Evolutionary conservation across 305 asterid genomes (phyloP).

Genomic region (Rubia peregrina): DNA sequence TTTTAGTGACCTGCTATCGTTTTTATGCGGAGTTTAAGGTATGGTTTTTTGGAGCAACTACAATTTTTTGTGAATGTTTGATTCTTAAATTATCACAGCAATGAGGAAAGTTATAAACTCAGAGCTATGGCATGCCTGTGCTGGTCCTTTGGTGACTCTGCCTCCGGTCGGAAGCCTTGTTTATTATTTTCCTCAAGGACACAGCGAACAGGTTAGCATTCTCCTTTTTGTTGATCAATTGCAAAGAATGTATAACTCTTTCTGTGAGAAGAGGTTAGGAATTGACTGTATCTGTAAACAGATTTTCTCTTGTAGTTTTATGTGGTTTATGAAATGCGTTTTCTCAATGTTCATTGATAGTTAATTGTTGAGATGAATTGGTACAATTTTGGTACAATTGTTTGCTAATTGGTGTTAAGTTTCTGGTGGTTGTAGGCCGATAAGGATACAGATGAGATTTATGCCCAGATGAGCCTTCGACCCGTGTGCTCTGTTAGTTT

Average conservation of each 20-base stretch:
- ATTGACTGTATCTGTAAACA: too few relatives aligned
- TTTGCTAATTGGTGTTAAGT: too few relatives aligned
- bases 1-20: not conserved
- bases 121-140: slow-evolving; percentile 96
- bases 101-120: slow-evolving; percentile 62
- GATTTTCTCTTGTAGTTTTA: not conserved
- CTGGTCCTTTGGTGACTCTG: slow-evolving; percentile 84
- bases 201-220: slow-evolving; percentile 76
- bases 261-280: not conserved
- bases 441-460: slow-evolving; percentile 89
- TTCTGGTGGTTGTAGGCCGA: slow-evolving; percentile 53
- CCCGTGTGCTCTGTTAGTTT: slow-evolving; percentile 71
- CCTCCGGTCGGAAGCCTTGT: slow-evolving; percentile 96
- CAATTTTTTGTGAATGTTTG: not conserved
- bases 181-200: slow-evolving; percentile 96
- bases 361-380: too few relatives aligned
- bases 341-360: too few relatives aligned
- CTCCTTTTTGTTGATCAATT: not conserved
- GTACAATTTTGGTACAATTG: too few relatives aligned
- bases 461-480: slow-evolving; percentile 92
- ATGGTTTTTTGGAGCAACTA: not conserved
- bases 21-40: not conserved
- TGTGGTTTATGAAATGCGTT: too few relatives aligned
- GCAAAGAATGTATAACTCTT: not conserved
- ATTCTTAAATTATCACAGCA: slow-evolving; percentile 32